These are phyloP conservation scores for Jimgerdemannia lactiflua DNA, from an alignment of 192 early-diverging fungal species.

Conservation along the genomic window DNA sequence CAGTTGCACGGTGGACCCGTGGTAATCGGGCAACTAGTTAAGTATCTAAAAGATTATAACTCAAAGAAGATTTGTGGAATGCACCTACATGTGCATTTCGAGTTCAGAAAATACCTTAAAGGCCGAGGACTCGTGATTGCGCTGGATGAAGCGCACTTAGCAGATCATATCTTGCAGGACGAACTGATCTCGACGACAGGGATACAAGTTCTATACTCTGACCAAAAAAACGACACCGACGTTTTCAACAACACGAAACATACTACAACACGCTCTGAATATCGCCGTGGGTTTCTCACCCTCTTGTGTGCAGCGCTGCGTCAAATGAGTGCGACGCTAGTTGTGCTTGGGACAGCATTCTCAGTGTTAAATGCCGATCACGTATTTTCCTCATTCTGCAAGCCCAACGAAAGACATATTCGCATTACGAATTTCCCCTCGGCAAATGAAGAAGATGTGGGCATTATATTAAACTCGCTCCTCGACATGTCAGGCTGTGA, in stretches of 20 bases:
- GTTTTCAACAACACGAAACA: constrained; percentile 4
- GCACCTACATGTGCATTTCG: neutral
- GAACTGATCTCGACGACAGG: constrained; percentile 6
- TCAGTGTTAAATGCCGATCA: constrained; percentile 20
- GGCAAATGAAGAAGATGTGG: neutral
- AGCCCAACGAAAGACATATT: constrained; percentile 2
- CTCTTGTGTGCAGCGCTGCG: constrained; percentile 17
- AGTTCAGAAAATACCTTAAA: constrained; percentile 5
- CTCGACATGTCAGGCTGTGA: constrained; percentile 9
- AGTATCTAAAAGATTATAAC: constrained; percentile 8
- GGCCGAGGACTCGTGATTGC: constrained; percentile 8
- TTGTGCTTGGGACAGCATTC: constrained; percentile 26
- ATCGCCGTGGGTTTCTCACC: constrained; percentile 29
- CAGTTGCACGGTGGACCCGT: constrained; percentile 12
- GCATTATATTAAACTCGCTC: constrained; percentile 4
- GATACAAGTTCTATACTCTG: too few relatives aligned
- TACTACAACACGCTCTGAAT: neutral
- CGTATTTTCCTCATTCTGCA: constrained; percentile 17
- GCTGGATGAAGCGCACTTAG: constrained; percentile 21
- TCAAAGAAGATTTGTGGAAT: constrained; percentile 6
- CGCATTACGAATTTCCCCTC: constrained; percentile 15
- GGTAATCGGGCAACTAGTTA: constrained; percentile 15
- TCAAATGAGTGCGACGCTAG: constrained; percentile 18
- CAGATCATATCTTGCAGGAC: neutral
- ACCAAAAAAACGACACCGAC: constrained; percentile 1